Percentiles rank a stretch among this genome's conserved stretches.
These are phyloP conservation scores for Aureobasidium pullulans DNA, from an alignment of 2,329 filamentous ascomycete species.

Conservation along the genomic window DNA sequence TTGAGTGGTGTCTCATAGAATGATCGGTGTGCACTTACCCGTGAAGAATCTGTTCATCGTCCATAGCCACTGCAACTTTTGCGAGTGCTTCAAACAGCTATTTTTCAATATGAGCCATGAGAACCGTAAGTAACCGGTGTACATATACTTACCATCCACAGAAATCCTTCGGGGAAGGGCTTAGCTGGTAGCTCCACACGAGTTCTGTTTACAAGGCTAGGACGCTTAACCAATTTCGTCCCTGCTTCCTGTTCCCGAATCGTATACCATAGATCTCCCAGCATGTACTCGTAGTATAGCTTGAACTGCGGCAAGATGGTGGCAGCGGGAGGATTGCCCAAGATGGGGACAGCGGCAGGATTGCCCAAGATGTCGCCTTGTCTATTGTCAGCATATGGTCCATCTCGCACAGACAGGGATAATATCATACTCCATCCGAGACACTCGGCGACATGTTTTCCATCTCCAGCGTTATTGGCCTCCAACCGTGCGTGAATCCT, in stretches of 20 bases:
- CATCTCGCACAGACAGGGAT: neutral
- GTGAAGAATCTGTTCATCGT: neutral
- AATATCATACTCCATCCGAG: neutral
- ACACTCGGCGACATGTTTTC: neutral
- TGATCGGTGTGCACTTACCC: neutral
- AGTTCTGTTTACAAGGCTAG: neutral
- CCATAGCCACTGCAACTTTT: slow-evolving; percentile 3
- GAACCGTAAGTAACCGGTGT: too few species aligned
- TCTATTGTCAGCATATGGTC: too few species aligned
- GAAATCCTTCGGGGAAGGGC: slow-evolving; percentile 3
- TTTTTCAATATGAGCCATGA: too few species aligned
- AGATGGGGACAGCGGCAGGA: neutral
- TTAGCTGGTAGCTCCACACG: neutral
- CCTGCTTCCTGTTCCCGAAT: neutral
- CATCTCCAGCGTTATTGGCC: neutral
- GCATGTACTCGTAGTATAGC: slow-evolving; percentile 1
- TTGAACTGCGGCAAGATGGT: neutral
- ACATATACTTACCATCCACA: neutral
- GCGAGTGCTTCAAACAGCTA: slow-evolving; percentile 6
- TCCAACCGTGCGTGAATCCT: neutral
- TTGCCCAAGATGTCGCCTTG: neutral
- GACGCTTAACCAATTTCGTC: neutral
- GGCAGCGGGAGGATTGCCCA: neutral
- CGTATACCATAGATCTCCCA: neutral
- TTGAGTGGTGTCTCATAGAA: too few species aligned